phyloP scores from a whole-genome alignment of 495 filamentous ascomycete species.

The Aspergillus kassunensis region DNA sequence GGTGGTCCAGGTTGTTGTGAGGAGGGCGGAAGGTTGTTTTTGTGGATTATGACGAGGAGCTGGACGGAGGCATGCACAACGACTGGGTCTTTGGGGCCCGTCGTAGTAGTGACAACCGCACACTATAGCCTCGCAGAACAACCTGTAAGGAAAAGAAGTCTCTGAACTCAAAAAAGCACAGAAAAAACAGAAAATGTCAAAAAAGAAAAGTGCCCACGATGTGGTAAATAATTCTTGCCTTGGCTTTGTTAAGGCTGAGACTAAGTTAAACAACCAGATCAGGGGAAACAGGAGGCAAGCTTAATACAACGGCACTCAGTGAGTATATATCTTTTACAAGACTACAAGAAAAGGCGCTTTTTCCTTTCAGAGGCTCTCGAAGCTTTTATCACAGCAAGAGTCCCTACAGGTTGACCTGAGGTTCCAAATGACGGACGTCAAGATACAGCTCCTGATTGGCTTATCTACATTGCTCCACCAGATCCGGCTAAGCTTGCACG shows the following conservation, averaged over 20 bases:
- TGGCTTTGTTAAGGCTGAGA: conserved; percentile 5
- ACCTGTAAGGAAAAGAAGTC: not conserved
- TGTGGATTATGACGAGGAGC: conserved; percentile 22
- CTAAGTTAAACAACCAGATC: not conserved
- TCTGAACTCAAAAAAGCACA: not conserved
- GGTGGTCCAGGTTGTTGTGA: not conserved
- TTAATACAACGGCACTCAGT: too few relatives aligned
- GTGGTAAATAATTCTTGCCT: not conserved
- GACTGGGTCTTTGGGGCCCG: not conserved
- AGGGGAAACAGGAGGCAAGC: not conserved
- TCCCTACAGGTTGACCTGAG: not conserved
- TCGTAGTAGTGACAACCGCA: not conserved
- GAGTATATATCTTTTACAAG: too few relatives aligned
- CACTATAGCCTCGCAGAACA: too few relatives aligned
- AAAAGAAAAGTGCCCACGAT: not conserved
- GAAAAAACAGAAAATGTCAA: not conserved
- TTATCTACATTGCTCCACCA: not conserved
- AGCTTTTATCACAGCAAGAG: not conserved
- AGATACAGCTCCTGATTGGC: conserved; percentile 3
- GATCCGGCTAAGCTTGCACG: not conserved
- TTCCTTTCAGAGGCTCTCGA: not conserved
- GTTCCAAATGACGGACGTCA: conserved; percentile 4
- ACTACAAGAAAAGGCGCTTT: not conserved
- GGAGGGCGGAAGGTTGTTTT: conserved; percentile 15
- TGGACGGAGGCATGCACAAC: conserved; percentile 15